Evolutionary conservation across 306 rosid species (phyloP).

Genomic region (Acmispon strigosus): DNA sequence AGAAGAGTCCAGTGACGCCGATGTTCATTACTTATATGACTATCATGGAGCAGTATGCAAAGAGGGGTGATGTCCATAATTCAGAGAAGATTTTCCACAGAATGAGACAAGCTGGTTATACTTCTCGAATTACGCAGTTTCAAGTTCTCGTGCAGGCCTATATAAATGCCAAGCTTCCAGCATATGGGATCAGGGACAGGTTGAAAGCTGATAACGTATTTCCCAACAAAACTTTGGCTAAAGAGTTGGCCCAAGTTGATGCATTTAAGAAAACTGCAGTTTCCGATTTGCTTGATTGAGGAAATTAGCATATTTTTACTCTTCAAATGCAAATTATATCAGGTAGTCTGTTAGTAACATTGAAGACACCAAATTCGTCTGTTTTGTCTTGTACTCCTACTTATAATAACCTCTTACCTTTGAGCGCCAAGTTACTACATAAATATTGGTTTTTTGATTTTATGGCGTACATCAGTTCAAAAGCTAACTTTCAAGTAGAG

Average conservation of each 20-base stretch:
- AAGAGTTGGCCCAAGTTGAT: conserved; percentile 32
- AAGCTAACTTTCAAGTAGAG: no score
- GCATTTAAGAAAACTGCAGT: conserved; percentile 46
- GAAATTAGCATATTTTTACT: not conserved
- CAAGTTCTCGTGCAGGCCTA: conserved; percentile 46
- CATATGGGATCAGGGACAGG: conserved; percentile 63
- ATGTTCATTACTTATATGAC: no score
- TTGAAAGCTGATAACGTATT: conserved; percentile 59
- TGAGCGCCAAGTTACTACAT: not conserved
- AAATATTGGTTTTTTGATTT: no score
- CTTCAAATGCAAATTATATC: not conserved
- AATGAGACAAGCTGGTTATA: no score
- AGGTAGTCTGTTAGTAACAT: not conserved
- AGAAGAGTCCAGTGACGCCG: no score
- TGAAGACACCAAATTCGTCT: not conserved
- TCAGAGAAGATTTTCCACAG: no score
- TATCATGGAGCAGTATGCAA: no score
- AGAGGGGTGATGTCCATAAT: no score
- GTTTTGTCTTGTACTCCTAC: not conserved
- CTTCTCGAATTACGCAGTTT: conserved; percentile 25
- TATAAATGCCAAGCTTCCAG: conserved; percentile 47
- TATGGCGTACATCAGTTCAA: no score
- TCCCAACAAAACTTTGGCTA: conserved; percentile 41
- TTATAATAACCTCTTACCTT: not conserved
- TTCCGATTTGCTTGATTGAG: conserved; percentile 60